These are phyloP conservation scores for Ogataea paradorogensis DNA, from an alignment of 805 yeast genomes.

Conservation along the genomic window DNA sequence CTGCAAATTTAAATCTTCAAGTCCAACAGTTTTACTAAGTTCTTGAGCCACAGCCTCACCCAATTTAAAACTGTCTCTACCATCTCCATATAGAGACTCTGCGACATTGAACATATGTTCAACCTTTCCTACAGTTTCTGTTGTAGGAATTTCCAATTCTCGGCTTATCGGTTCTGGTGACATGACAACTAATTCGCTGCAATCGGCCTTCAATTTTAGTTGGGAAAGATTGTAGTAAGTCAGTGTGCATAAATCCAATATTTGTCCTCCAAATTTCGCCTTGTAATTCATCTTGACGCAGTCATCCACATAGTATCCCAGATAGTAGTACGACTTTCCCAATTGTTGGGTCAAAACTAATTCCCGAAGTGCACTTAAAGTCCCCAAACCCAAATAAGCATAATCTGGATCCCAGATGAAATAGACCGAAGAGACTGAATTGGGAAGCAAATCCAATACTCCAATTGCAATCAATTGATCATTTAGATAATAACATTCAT, in stretches of 20 bases:
- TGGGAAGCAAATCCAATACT: constrained; percentile 73
- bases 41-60: constrained; percentile 9
- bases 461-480: constrained; percentile 68
- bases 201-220: constrained; percentile 26
- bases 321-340: constrained; percentile 56
- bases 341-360: constrained; percentile 49
- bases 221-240: constrained; percentile 39
- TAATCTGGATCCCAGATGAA: constrained; percentile 86
- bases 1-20: constrained; percentile 15
- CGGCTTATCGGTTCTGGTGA: background rate
- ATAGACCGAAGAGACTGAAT: constrained; percentile 78
- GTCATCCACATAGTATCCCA: constrained; percentile 79
- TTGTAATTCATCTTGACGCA: constrained; percentile 84
- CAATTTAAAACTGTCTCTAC: constrained; percentile 28
- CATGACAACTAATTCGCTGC: constrained; percentile 26
- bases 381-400: constrained; percentile 69
- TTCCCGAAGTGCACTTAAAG: constrained; percentile 72
- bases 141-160: constrained; percentile 5
- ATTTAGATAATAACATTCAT: constrained; percentile 72
- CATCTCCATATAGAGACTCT: constrained; percentile 38
- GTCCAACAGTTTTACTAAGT: constrained; percentile 5
- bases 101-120: constrained; percentile 24
- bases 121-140: background rate
- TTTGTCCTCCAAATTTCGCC: constrained; percentile 71
- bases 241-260: constrained; percentile 53